Evolutionary conservation across 495 filamentous ascomycete genomes (phyloP).

Genomic region (Neurospora sp.): DNA sequence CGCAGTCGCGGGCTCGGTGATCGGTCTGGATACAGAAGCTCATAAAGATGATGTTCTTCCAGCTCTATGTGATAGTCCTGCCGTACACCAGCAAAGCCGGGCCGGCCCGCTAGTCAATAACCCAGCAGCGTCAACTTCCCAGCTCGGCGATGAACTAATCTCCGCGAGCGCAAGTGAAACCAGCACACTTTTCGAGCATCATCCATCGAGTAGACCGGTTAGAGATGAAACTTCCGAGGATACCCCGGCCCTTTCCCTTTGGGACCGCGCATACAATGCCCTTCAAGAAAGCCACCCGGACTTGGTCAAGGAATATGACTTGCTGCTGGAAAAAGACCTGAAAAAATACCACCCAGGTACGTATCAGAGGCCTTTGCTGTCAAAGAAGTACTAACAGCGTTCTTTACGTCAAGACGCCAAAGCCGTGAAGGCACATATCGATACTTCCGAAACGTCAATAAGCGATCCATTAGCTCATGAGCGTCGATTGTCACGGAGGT

Average conservation of each 20-base stretch:
- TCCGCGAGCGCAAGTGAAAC: background rate
- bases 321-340: background rate
- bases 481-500: too few relatives aligned
- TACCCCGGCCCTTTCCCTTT: conserved; percentile 5
- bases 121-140: background rate
- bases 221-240: background rate
- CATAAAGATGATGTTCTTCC: background rate
- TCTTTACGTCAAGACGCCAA: background rate
- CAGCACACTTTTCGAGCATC: background rate
- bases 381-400: background rate
- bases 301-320: conserved; percentile 9
- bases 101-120: background rate
- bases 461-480: too few relatives aligned
- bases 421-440: too few relatives aligned
- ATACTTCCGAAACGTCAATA: too few relatives aligned
- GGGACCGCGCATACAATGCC: conserved; percentile 12
- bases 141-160: background rate
- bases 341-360: background rate
- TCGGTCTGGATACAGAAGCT: background rate
- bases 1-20: background rate
- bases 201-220: background rate
- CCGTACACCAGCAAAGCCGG: background rate
- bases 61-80: background rate
- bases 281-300: conserved; percentile 1
- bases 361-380: background rate